These are phyloP conservation scores for Scedosporium apiospermum DNA, from an alignment of 2,329 filamentous ascomycete genomes.

Conservation along the genomic window DNA sequence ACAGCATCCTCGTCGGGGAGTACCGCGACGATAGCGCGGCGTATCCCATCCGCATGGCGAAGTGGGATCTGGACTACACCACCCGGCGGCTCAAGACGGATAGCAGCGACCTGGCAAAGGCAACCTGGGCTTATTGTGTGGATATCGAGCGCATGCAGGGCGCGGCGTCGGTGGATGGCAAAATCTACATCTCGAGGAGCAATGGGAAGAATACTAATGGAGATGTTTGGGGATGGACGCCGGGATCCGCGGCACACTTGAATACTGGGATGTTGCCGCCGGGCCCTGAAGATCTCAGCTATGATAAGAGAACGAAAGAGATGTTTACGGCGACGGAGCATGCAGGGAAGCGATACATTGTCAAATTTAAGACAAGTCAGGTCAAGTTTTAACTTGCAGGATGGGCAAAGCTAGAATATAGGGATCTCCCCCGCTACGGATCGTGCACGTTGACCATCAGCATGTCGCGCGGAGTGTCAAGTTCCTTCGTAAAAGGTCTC, in stretches of 20 bases:
- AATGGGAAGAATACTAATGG: constrained; percentile 17
- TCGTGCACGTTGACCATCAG: too few relatives aligned
- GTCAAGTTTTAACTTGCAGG: background rate
- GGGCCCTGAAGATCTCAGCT: constrained; percentile 23
- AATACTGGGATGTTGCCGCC: constrained; percentile 15
- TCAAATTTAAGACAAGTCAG: background rate
- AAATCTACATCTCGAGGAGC: constrained; percentile 23
- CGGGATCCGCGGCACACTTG: constrained; percentile 15
- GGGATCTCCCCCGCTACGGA: too few relatives aligned
- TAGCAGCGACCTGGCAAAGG: constrained; percentile 11
- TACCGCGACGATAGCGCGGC: constrained; percentile 16
- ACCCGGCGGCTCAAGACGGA: constrained; percentile 17
- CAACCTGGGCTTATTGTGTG: constrained; percentile 22
- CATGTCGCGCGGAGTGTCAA: too few relatives aligned
- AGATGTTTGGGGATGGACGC: constrained; percentile 22
- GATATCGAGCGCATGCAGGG: constrained; percentile 23
- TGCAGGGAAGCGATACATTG: constrained; percentile 1
- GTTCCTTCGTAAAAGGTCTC: too few relatives aligned
- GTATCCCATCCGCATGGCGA: constrained; percentile 18
- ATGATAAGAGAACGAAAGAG: constrained; percentile 15
- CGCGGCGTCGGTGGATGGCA: constrained; percentile 18
- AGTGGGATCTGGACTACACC: constrained; percentile 19
- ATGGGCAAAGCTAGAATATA: too few relatives aligned
- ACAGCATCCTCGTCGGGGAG: constrained; percentile 23
- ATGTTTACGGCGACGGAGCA: constrained; percentile 13